Conservation (phyloP, 73 alveolate species). For the Paramecium sexaurelia region DNA sequence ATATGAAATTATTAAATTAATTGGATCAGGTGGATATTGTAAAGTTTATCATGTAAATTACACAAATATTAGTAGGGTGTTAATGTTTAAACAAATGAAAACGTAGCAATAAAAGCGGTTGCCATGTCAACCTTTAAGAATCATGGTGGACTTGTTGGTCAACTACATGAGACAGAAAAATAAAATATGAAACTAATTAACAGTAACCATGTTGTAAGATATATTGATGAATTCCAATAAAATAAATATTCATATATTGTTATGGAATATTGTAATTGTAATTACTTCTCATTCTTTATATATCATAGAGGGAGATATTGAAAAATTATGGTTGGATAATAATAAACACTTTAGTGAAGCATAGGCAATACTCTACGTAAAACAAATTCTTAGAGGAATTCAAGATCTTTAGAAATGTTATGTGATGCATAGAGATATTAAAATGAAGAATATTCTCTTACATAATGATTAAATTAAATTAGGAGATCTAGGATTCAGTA, state of each 20-base stretch:
- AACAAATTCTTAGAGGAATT: neutral
- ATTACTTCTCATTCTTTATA: neutral
- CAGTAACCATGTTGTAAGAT: slow-evolving; percentile 23
- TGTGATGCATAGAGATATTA: slow-evolving; percentile 7
- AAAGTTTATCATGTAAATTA: neutral
- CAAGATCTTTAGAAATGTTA: neutral
- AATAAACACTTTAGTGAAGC: neutral
- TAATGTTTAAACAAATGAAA: neutral
- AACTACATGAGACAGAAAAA: slow-evolving; percentile 13
- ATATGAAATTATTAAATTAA: neutral
- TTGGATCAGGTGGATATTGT: slow-evolving; percentile 39
- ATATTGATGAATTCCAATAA: slow-evolving; percentile 1
- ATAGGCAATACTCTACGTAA: neutral
- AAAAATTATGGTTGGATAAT: neutral
- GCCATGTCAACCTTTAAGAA: slow-evolving; percentile 34
- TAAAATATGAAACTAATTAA: neutral
- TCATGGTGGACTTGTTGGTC: slow-evolving; percentile 40
- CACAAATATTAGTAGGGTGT: neutral
- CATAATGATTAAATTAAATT: neutral
- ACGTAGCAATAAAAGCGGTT: slow-evolving; percentile 2
- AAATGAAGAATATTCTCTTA: slow-evolving; percentile 20
- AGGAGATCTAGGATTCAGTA: slow-evolving; percentile 52
- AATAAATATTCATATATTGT: slow-evolving; percentile 3
- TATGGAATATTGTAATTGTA: slow-evolving; percentile 42
- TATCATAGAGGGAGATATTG: slow-evolving; percentile 41